Percentiles rank a stretch among this genome's conserved stretches.
Conservation (phyloP, 1,284 basidiomycete species). For the Somion occarium region DNA sequence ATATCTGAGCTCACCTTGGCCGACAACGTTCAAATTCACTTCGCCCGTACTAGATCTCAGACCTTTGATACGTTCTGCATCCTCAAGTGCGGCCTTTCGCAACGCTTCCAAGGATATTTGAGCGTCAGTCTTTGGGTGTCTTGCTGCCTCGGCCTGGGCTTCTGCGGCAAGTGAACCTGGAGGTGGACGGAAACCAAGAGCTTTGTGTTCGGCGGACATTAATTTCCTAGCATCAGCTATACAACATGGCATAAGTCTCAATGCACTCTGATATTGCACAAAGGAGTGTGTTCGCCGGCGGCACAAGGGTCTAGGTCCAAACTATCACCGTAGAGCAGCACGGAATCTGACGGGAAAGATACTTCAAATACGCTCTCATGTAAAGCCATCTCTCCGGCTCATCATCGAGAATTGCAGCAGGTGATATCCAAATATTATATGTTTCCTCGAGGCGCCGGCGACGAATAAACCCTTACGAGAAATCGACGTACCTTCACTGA, state of each 20-base stretch:
- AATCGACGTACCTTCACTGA: conserved; percentile 16
- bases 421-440: no score
- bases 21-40: conserved; percentile 20
- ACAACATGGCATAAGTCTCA: not conserved
- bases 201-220: conserved; percentile 31
- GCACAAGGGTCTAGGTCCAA: no score
- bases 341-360: no score
- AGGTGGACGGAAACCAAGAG: conserved; percentile 31
- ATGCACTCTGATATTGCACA: no score
- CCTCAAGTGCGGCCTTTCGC: not conserved
- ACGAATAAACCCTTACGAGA: no score
- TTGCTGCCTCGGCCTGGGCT: conserved; percentile 22
- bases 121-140: conserved; percentile 10
- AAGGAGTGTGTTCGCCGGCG: no score
- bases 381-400: no score
- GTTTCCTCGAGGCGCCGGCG: no score
- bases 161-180: conserved; percentile 29
- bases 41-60: conserved; percentile 12
- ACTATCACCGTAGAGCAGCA: no score
- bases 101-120: conserved; percentile 1
- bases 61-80: conserved; percentile 3
- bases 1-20: conserved; percentile 14
- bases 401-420: no score
- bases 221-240: conserved; percentile 25
- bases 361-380: no score